These are phyloP conservation scores for Rutstroemia sp. DNA, from an alignment of 2,329 filamentous ascomycete genomes.

Conservation along the genomic window DNA sequence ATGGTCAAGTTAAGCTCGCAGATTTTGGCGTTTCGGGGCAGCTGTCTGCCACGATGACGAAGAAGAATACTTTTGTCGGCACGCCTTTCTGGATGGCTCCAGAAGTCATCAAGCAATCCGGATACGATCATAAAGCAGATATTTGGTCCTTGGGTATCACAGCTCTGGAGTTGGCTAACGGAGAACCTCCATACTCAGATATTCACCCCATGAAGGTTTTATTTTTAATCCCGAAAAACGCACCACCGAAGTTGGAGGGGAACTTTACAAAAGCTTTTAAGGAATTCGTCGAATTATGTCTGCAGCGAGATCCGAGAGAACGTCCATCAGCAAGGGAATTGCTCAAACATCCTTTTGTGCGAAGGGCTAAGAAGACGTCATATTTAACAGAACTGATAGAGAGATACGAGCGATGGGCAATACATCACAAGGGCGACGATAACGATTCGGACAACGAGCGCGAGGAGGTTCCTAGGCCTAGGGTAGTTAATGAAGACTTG, in stretches of 20 bases:
- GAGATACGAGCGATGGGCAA: slow-evolving; percentile 78
- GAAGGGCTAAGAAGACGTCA: slow-evolving; percentile 88
- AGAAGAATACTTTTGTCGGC: slow-evolving; percentile 98
- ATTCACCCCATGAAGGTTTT: slow-evolving; percentile 98
- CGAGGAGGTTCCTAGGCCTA: slow-evolving; percentile 36
- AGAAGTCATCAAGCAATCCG: slow-evolving; percentile 96
- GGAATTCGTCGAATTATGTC: slow-evolving; percentile 75
- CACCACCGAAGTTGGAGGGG: slow-evolving; percentile 72
- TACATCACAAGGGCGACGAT: slow-evolving; percentile 69
- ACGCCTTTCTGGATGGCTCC: slow-evolving; percentile 99
- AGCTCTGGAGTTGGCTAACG: slow-evolving; percentile 81
- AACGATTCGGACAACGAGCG: slow-evolving; percentile 51
- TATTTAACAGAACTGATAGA: slow-evolving; percentile 95
- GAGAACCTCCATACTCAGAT: slow-evolving; percentile 89
- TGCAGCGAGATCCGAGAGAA: slow-evolving; percentile 84
- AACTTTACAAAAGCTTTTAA: slow-evolving; percentile 79
- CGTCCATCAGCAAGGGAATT: slow-evolving; percentile 81
- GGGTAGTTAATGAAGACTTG: slow-evolving; percentile 67
- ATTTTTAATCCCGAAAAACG: slow-evolving; percentile 93
- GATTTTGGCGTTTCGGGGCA: slow-evolving; percentile 97
- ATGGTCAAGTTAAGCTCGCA: slow-evolving; percentile 91
- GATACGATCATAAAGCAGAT: slow-evolving; percentile 95
- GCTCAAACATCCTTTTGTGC: slow-evolving; percentile 83
- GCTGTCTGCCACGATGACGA: slow-evolving; percentile 95
- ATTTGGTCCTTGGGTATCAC: slow-evolving; percentile 97